Conservation (phyloP, 345 rosid species). For the Brassica nigra region DNA sequence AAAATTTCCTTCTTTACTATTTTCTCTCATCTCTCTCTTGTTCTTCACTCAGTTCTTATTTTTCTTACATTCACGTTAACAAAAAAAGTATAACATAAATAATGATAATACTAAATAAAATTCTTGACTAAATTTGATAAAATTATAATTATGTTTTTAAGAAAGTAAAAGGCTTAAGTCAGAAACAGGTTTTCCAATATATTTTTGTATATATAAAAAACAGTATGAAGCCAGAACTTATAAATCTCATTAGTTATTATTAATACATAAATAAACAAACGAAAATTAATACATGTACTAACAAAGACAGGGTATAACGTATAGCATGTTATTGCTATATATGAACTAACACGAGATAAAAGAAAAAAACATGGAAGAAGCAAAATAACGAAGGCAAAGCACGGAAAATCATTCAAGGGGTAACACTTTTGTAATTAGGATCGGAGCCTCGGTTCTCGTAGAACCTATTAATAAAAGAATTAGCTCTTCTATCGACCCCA, state of each 20-base stretch:
- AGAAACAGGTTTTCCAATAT: too few relatives aligned
- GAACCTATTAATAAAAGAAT: slow-evolving; percentile 69
- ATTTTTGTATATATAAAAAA: not conserved
- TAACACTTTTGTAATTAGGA: slow-evolving; percentile 46
- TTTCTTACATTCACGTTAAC: not conserved
- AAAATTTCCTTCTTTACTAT: too few relatives aligned
- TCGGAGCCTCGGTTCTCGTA: slow-evolving; percentile 57
- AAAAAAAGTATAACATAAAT: not conserved
- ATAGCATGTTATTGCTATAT: not conserved
- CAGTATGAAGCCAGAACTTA: not conserved
- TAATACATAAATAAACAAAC: not conserved
- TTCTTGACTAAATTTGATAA: not conserved
- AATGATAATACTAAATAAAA: not conserved
- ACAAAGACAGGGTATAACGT: not conserved
- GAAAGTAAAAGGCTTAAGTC: not conserved
- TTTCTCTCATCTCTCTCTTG: too few relatives aligned
- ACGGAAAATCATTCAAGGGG: slow-evolving; percentile 28
- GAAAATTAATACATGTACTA: slow-evolving; percentile 5
- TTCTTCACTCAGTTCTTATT: too few relatives aligned
- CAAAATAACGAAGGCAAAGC: not conserved
- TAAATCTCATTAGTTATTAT: slow-evolving; percentile 5
- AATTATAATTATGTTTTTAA: not conserved
- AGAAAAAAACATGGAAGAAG: not conserved
- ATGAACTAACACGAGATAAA: slow-evolving; percentile 12
- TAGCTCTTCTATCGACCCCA: slow-evolving; percentile 69